Percentiles rank a stretch among this genome's conserved stretches.
Evolutionary conservation across 192 early-diverging fungal genomes (phyloP).

Genomic region (Coemansia sp.): DNA sequence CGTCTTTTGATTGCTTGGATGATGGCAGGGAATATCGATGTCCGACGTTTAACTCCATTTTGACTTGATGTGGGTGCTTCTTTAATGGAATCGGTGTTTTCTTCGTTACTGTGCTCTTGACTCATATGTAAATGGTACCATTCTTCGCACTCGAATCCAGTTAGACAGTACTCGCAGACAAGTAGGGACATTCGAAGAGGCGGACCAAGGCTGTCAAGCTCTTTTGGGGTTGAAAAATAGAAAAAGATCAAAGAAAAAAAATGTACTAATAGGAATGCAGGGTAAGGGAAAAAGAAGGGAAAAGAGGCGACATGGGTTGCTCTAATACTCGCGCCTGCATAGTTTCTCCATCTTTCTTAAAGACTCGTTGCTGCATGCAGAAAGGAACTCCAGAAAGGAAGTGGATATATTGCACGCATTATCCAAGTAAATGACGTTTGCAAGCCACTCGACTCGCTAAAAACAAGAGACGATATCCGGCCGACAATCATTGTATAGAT

Average conservation of each 20-base stretch:
- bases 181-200: constrained; percentile 18
- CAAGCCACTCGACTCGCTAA: constrained; percentile 4
- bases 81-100: background rate
- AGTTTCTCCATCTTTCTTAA: background rate
- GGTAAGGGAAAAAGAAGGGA: no score
- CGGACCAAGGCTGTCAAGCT: background rate
- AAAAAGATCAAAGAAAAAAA: background rate
- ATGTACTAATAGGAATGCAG: background rate
- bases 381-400: background rate
- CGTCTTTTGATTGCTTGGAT: constrained; percentile 31
- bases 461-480: background rate
- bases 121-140: constrained; percentile 49
- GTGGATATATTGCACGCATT: background rate
- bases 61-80: background rate
- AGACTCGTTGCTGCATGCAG: background rate
- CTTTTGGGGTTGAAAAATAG: background rate
- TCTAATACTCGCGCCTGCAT: background rate
- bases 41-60: background rate
- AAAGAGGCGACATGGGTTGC: background rate
- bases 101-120: constrained; percentile 29
- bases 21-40: constrained; percentile 26
- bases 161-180: constrained; percentile 36
- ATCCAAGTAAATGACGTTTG: background rate
- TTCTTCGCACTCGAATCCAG: constrained; percentile 45
- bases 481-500: no score